A percentile compares a stretch with the other conserved stretches of the same genome.
Evolutionary conservation across 129 eudicot species (phyloP).

Genomic region (carrot (Daucus carota)): DNA sequence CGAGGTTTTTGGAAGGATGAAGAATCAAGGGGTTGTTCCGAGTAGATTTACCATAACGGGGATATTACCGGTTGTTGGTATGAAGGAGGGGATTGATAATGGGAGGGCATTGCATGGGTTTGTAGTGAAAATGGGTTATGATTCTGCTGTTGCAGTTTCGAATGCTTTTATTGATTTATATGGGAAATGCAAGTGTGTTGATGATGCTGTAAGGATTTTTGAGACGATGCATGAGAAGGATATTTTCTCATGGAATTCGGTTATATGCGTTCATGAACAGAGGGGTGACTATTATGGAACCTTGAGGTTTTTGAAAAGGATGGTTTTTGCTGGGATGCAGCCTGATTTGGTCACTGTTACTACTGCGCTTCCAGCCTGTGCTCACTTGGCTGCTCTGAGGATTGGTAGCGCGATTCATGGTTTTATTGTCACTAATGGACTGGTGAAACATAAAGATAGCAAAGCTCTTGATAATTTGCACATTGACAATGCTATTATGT

Average conservation of each 20-base stretch:
- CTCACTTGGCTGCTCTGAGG: conserved; percentile 59
- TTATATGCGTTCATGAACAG: conserved; percentile 57
- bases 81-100: conserved; percentile 41
- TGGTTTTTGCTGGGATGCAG: conserved; percentile 36
- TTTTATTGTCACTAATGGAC: conserved; percentile 49
- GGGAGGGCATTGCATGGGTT: conserved; percentile 55
- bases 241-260: conserved; percentile 69
- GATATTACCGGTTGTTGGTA: conserved; percentile 42
- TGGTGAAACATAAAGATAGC: conserved; percentile 22
- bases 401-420: conserved; percentile 73
- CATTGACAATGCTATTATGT: conserved; percentile 57
- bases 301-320: conserved; percentile 36
- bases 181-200: conserved; percentile 54
- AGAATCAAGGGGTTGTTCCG: conserved; percentile 25
- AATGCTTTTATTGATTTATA: conserved; percentile 74
- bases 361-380: conserved; percentile 60
- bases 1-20: conserved; percentile 40
- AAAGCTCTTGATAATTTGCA: conserved; percentile 17
- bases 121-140: conserved; percentile 55
- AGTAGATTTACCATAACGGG: conserved; percentile 63
- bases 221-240: conserved; percentile 43
- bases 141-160: conserved; percentile 35
- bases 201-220: conserved; percentile 2
- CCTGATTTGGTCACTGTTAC: conserved; percentile 83
- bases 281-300: conserved; percentile 51